phyloP scores from a whole-genome alignment of 352 stramenopile species.

The Poterioochromonas sp. region DNA sequence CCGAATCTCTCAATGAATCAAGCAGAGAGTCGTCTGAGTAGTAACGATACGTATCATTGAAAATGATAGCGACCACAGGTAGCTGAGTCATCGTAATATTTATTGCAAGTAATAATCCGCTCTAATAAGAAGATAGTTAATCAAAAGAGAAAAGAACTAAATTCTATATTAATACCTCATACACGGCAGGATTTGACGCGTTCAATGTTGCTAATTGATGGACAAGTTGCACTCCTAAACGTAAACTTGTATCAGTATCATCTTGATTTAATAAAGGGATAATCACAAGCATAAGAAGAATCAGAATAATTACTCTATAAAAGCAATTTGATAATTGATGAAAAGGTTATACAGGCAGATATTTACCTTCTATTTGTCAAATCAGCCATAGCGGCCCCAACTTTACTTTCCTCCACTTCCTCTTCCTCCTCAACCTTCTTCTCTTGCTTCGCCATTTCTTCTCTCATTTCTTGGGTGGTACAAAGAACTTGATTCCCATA shows the following conservation, averaged over 20 bases:
- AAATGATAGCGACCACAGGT: background rate
- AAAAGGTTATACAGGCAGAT: background rate
- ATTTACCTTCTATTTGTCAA: slow-evolving; percentile 61
- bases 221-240: background rate
- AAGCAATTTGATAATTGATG: background rate
- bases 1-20: background rate
- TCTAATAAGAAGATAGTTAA: background rate
- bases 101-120: background rate
- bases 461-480: slow-evolving; percentile 50
- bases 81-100: background rate
- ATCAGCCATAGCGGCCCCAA: slow-evolving; percentile 79
- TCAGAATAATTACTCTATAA: slow-evolving; percentile 59
- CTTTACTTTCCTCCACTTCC: slow-evolving; percentile 55
- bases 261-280: background rate
- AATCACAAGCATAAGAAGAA: slow-evolving; percentile 48
- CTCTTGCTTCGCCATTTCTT: slow-evolving; percentile 58
- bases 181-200: background rate
- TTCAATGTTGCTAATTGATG: background rate
- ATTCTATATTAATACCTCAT: background rate
- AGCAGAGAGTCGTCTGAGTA: background rate
- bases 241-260: background rate
- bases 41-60: background rate
- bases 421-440: slow-evolving; percentile 54
- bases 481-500: slow-evolving; percentile 32
- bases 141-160: background rate